Conservation (phyloP, 257 asterid species). For the Solanum ossicruentum region DNA sequence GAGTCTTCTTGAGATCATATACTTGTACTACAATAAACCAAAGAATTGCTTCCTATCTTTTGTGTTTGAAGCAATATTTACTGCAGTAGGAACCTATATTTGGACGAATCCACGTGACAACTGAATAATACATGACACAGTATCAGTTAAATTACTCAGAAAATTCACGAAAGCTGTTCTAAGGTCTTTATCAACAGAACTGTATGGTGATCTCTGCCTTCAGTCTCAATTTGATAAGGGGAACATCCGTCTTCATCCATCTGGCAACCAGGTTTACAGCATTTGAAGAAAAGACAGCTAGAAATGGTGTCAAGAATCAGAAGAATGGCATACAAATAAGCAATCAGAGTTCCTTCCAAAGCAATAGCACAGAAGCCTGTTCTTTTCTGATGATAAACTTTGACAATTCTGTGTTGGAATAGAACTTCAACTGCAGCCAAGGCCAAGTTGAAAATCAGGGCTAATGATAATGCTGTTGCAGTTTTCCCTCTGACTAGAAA, state of each 20-base stretch:
- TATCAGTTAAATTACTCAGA: background rate
- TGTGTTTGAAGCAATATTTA: background rate
- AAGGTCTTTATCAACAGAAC: background rate
- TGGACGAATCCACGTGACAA: background rate
- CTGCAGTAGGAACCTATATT: background rate
- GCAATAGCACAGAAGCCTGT: slow-evolving; percentile 9
- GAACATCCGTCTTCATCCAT: slow-evolving; percentile 8
- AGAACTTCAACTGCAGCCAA: slow-evolving; percentile 51
- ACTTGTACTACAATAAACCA: background rate
- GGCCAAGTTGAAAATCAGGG: slow-evolving; percentile 37
- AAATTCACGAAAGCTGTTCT: slow-evolving; percentile 1
- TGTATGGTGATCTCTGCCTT: background rate
- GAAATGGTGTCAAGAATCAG: slow-evolving; percentile 54
- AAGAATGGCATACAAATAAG: slow-evolving; percentile 45
- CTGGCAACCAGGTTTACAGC: slow-evolving; percentile 9
- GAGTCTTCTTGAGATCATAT: background rate
- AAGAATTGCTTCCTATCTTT: background rate
- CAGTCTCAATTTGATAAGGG: background rate
- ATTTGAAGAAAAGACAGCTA: slow-evolving; percentile 37
- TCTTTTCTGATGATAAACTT: slow-evolving; percentile 7
- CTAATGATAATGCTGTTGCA: slow-evolving; percentile 40
- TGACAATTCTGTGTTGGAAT: slow-evolving; percentile 46
- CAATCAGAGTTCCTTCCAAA: slow-evolving; percentile 47
- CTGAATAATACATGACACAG: background rate
- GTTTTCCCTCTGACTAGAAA: slow-evolving; percentile 34